Percentiles rank a stretch among this genome's conserved stretches.
Conservation (phyloP, 2,329 filamentous ascomycete genomes). For the Reticulascus tulasneorum region DNA sequence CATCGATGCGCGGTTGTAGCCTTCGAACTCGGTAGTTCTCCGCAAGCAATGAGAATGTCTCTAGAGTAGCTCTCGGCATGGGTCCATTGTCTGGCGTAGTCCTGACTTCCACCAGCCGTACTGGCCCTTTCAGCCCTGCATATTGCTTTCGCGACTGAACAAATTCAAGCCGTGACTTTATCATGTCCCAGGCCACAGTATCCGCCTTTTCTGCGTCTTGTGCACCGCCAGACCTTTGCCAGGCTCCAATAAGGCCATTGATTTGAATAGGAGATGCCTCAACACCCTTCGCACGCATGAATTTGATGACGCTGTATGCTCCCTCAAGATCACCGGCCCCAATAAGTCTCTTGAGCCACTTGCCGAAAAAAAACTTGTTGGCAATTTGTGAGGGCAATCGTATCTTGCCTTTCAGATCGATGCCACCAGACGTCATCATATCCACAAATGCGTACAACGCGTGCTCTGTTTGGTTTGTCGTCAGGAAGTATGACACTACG, state of each 20-base stretch:
- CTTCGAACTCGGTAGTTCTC: conserved; percentile 65
- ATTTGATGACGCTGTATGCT: conserved; percentile 66
- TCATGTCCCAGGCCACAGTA: conserved; percentile 71
- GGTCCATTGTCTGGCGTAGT: conserved; percentile 11
- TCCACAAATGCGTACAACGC: conserved; percentile 79
- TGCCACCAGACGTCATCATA: conserved; percentile 70
- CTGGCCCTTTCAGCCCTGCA: conserved; percentile 17
- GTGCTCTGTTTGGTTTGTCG: conserved; percentile 58
- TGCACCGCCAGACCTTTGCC: conserved; percentile 60
- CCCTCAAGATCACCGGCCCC: conserved; percentile 67
- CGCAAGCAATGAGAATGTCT: conserved; percentile 74
- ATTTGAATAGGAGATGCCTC: conserved; percentile 69
- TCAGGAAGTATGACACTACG: conserved; percentile 67
- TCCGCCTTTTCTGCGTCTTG: conserved; percentile 59
- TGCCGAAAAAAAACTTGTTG: conserved; percentile 81
- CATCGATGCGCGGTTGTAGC: conserved; percentile 52
- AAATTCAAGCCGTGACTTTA: conserved; percentile 61
- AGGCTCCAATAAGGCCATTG: conserved; percentile 78
- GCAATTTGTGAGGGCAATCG: conserved; percentile 45
- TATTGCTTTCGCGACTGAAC: conserved; percentile 45
- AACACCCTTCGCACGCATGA: conserved; percentile 69
- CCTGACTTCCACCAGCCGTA: conserved; percentile 20
- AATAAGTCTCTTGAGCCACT: conserved; percentile 83
- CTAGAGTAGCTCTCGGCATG: conserved; percentile 61
- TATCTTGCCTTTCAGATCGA: conserved; percentile 40